Base-by-base conservation (phyloP, 2,329 filamentous ascomycete species). In the Triangularia setosa region DNA sequence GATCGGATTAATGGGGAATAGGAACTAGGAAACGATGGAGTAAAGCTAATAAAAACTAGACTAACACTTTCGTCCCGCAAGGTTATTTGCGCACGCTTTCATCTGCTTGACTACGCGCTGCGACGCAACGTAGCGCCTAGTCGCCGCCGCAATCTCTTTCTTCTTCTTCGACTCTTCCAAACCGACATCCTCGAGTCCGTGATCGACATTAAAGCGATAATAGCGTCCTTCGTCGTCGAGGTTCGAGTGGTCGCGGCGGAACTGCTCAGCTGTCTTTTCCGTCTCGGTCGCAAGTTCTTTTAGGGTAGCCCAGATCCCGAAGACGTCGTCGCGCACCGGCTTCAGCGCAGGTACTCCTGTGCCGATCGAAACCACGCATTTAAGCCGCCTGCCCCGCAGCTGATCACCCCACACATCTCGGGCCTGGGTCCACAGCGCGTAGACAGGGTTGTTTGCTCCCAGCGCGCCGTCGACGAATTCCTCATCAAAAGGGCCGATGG, bases 161-260 rank as follows among this genome's bases (percentile, higher is more conserved):
- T 70, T 68, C 68, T 76, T 74, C 16, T 72, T 69, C 4, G 69
- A 67, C 63, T 80, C 76, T 63, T 81, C 76, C 0, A 81, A 71
- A 3, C 74, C 75, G 58, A 81, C 73, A 18, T 77, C 71, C 60
- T 78, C 75, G 1, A 82, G 70, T 4, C 79, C 77, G 21, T 71
- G 73, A 11, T 70, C 64, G 16, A 82, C 78, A 65, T 80, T 81
- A 66, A 82, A 81, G 7, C 79, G 76, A 68, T 75, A 81, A 65
- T 80, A 77, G 24, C 73, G 73, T 7, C 73, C 69, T 30, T 73
- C 69, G 27, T 73, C 68, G 59, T 73, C 69, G 14, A 79, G 70
- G 33, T 72, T 59, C 28, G 67, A 64, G 65, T 78, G 74, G 25
- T 76, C 71, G 59, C 72, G 67, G 33, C 68, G 70, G 65, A 81